Base-by-base conservation (phyloP, 768 basidiomycete species). In the Tulasnella sp. region DNA sequence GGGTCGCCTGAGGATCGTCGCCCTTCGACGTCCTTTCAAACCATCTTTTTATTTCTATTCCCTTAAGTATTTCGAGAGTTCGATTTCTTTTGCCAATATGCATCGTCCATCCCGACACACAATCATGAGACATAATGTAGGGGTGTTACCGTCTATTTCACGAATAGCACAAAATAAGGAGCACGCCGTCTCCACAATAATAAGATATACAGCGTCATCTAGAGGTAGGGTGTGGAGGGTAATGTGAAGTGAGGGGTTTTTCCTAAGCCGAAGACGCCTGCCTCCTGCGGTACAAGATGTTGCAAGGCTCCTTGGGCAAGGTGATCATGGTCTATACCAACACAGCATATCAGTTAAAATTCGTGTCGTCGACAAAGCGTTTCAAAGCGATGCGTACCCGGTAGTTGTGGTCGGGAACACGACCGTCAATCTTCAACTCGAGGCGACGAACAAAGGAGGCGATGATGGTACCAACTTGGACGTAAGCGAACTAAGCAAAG, bases 391-490 rank as follows among this genome's bases (percentile, higher is more conserved):
- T 5, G 84, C 92, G 67, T 81, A 95, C 94, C 77, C 92, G 90
- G 81, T 95, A 99, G 81, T 98, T 94, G 74, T 94, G 87, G 47
- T 84, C 84, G 5, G 96, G 95, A 71, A 99, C 84, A 3, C 81
- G 79, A 22, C 81, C 79, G 68, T 80, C 88, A 62, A 97, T 83
- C 63, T 83, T 86, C 77, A 98, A 76, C 79, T 94, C 91, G 70
- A 93, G 81, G 72, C 86, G 82, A 67, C 95, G 88, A 65, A 98
- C 82, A 73, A 98, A 78, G 14, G 90, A 91, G 5, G 88, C 80
- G 76, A 98, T 83, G 79, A 98, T 85, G 6, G 89, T 88, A 41
- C 94, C 91, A 11, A 98, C 82, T 81, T 99, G 97, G 74, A 98
- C 82, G 80, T 97, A 95, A 32, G 97, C 97, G 78, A 98, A 98